phyloP scores from a whole-genome alignment of 768 basidiomycete species.

The Xerocomellus chrysenteron region DNA sequence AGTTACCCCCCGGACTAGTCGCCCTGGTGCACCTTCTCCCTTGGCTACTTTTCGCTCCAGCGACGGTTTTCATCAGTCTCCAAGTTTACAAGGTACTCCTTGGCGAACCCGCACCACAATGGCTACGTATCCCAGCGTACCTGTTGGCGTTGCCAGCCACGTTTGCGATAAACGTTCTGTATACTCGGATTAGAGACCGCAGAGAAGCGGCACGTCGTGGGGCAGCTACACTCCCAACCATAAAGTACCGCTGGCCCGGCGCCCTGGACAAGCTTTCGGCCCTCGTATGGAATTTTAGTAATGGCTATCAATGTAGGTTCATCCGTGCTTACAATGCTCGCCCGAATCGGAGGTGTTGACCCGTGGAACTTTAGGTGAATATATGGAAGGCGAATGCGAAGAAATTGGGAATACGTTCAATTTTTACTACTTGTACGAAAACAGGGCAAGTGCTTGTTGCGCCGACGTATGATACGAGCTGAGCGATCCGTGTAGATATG shows the following conservation, averaged over 20 bases:
- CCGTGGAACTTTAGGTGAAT: constrained; percentile 11
- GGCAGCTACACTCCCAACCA: constrained; percentile 44
- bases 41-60: constrained; percentile 19
- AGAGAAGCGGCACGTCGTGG: constrained; percentile 44
- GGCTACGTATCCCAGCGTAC: constrained; percentile 17
- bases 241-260: constrained; percentile 40
- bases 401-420: constrained; percentile 26
- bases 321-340: not conserved
- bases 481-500: constrained; percentile 27
- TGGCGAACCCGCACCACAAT: constrained; percentile 2
- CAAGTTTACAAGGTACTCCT: constrained; percentile 10
- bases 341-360: not conserved
- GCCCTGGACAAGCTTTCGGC: constrained; percentile 46
- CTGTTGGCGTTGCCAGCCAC: constrained; percentile 26
- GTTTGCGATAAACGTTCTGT: constrained; percentile 30
- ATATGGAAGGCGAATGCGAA: constrained; percentile 4
- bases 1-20: constrained; percentile 32
- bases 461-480: not conserved
- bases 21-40: constrained; percentile 34
- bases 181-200: constrained; percentile 44
- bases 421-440: constrained; percentile 25
- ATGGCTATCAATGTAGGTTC: constrained; percentile 49
- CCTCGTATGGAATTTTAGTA: constrained; percentile 38
- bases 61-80: constrained; percentile 12
- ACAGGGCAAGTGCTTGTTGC: constrained; percentile 16